These are phyloP conservation scores for Aspergillus cavernicola DNA, from an alignment of 495 filamentous ascomycete species.

Conservation along the genomic window DNA sequence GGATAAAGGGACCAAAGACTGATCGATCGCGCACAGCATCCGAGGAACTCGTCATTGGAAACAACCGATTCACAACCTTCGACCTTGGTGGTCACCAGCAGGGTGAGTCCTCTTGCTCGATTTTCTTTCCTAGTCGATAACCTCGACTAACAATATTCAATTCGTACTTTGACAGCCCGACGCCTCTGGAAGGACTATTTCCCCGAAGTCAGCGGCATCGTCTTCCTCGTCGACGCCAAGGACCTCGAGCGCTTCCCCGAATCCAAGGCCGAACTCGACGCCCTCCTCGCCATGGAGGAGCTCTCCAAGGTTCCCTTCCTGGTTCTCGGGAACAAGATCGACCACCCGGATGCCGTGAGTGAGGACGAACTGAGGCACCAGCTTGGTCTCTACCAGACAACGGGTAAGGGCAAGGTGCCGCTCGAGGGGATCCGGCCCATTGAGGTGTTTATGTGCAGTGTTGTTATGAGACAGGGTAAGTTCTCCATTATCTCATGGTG, in stretches of 20 bases:
- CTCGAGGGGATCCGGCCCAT: conserved; percentile 93
- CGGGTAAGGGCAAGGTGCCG: conserved; percentile 95
- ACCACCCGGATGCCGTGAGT: conserved; percentile 89
- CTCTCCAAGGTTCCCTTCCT: conserved; percentile 90
- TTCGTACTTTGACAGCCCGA: conserved; percentile 78
- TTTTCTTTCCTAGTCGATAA: background rate
- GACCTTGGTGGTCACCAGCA: conserved; percentile 97
- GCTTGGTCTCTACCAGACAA: conserved; percentile 91
- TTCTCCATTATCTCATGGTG: conserved; percentile 15
- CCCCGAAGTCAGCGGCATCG: conserved; percentile 96
- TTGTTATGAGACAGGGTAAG: conserved; percentile 93
- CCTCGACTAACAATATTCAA: background rate
- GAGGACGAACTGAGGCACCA: conserved; percentile 92
- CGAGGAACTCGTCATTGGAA: conserved; percentile 94
- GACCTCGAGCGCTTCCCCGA: conserved; percentile 91
- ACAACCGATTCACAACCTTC: conserved; percentile 95
- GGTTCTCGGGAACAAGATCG: conserved; percentile 97
- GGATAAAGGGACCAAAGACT: background rate
- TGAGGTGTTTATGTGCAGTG: conserved; percentile 98
- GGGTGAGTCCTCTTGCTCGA: conserved; percentile 50
- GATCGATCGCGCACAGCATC: conserved; percentile 55
- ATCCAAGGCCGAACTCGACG: conserved; percentile 94
- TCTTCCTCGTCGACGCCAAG: conserved; percentile 97
- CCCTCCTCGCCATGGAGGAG: conserved; percentile 90
- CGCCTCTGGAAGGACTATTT: conserved; percentile 98